Evolutionary conservation across 805 yeast genomes (phyloP), one percentile per base, ranked within the genome.

Genomic region (Barnettozyma californica): DNA sequence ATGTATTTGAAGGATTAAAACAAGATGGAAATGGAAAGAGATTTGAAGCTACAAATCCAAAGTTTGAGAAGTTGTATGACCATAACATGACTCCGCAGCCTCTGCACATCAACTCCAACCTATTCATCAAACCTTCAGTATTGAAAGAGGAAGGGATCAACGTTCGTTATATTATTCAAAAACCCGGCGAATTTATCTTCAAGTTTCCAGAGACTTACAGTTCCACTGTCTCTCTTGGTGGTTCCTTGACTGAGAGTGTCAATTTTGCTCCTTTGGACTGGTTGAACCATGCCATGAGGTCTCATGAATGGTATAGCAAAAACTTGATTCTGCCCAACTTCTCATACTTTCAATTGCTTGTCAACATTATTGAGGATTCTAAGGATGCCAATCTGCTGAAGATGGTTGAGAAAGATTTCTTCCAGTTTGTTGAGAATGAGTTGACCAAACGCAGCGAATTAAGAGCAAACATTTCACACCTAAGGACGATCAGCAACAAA

Each of bases 141-240:
- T 61, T 84, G n/a, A 51, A 55, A n/a, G 64, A 68, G 19, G 55
- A 72, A 29, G 83, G 81, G 0, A 81, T 84, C 18, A 65, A 60
- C 5, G 75, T 69, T 23, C 66, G 70, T 40, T 71, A 75, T 6
- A 65, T 77, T 0, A 60, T 71, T n/a, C 91, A 84, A 59, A 69
- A 68, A 35, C 80, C 83, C 0, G 87, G 87, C 1, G 86, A 84
- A 33, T 71, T 73, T 47, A 65, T 85, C 6, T 67, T 83, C 49
- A 80, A 75, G 48, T 80, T 67, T 53, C 89, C 91, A 0, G 70
- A 71, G 47, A 58, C 77, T 0, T 83, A 78, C 58, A 68, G 83
- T 1, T 62, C 80, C 13, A 65, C 62, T 5, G 59, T 82, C 3
- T 78, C 83, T 0, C 60, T 78, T 14, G 90, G 89, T 0, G 71